Percentiles rank a stretch among this genome's conserved stretches.
These are phyloP conservation scores for Nitzschia sp. DNA, from an alignment of 108 stramenopile genomes.

Conservation along the genomic window DNA sequence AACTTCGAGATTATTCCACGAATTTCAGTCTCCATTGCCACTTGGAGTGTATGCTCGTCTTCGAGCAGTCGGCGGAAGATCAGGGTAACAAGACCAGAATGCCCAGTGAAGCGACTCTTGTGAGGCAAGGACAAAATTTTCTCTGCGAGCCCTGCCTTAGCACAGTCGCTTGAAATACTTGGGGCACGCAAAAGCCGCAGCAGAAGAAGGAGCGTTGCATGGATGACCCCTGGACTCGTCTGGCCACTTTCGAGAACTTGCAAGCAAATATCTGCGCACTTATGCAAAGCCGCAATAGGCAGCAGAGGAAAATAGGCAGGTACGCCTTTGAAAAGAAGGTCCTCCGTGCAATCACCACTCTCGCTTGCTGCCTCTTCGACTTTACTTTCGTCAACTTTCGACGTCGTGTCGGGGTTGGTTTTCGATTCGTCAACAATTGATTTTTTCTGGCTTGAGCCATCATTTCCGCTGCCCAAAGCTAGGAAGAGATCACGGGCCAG, in stretches of 20 bases:
- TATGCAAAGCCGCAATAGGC: conserved; percentile 41
- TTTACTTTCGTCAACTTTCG: background rate
- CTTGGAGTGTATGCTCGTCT: conserved; percentile 83
- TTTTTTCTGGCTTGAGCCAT: conserved; percentile 27
- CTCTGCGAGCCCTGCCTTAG: conserved; percentile 74
- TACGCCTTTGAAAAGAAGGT: conserved; percentile 32
- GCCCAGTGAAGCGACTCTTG: conserved; percentile 70
- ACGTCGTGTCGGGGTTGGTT: background rate
- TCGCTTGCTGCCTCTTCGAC: background rate
- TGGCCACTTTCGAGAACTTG: conserved; percentile 49
- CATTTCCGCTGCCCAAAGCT: conserved; percentile 24
- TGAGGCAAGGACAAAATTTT: conserved; percentile 62
- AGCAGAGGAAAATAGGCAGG: conserved; percentile 69
- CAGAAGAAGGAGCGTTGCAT: conserved; percentile 66
- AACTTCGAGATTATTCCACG: conserved; percentile 60
- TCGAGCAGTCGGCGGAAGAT: conserved; percentile 85
- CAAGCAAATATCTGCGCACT: conserved; percentile 64
- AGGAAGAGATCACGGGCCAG: conserved; percentile 44
- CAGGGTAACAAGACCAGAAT: conserved; percentile 60
- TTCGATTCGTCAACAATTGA: background rate
- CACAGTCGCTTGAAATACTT: conserved; percentile 55
- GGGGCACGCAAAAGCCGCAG: conserved; percentile 74
- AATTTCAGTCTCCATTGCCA: conserved; percentile 92
- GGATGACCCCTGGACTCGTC: conserved; percentile 56
- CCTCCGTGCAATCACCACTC: conserved; percentile 11